These are phyloP conservation scores for Zoysia japonica DNA, from an alignment of 176 grass and related monocot species.

Conservation along the genomic window DNA sequence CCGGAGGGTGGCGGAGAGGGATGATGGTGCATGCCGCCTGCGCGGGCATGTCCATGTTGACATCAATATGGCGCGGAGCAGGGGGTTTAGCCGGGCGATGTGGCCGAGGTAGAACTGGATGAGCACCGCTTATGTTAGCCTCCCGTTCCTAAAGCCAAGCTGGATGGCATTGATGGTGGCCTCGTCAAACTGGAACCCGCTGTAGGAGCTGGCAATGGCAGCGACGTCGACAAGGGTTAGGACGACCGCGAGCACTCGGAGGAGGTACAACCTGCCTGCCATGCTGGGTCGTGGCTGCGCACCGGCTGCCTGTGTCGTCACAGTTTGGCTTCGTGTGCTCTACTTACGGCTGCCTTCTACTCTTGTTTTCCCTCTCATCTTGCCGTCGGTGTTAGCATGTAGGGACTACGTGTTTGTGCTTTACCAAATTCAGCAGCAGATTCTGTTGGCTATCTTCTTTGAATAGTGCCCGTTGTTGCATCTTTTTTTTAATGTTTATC, in stretches of 20 bases:
- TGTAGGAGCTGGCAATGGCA: not conserved
- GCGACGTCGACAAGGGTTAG: not conserved
- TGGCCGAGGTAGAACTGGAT: slow-evolving; percentile 49
- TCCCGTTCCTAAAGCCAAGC: slow-evolving; percentile 47
- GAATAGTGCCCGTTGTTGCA: no score
- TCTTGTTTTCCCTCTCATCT: not conserved
- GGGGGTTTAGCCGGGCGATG: slow-evolving; percentile 48
- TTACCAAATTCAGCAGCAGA: no score
- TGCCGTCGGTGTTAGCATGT: not conserved
- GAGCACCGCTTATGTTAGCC: slow-evolving; percentile 53
- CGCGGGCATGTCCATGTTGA: slow-evolving; percentile 51
- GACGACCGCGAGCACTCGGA: not conserved
- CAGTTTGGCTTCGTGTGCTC: no score
- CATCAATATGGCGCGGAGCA: slow-evolving; percentile 74
- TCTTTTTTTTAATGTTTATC: no score
- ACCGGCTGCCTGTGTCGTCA: no score
- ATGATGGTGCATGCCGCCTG: slow-evolving; percentile 40
- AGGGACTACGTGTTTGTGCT: no score
- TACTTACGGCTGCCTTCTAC: not conserved
- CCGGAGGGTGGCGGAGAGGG: no score
- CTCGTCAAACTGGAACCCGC: slow-evolving; percentile 55
- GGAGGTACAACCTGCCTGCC: not conserved
- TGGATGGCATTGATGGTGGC: slow-evolving; percentile 62
- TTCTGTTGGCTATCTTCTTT: no score
- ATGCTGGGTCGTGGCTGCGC: not conserved